Base-by-base conservation (phyloP, 2,329 filamentous ascomycete genomes). In the Pseudogymnoascus sp. region DNA sequence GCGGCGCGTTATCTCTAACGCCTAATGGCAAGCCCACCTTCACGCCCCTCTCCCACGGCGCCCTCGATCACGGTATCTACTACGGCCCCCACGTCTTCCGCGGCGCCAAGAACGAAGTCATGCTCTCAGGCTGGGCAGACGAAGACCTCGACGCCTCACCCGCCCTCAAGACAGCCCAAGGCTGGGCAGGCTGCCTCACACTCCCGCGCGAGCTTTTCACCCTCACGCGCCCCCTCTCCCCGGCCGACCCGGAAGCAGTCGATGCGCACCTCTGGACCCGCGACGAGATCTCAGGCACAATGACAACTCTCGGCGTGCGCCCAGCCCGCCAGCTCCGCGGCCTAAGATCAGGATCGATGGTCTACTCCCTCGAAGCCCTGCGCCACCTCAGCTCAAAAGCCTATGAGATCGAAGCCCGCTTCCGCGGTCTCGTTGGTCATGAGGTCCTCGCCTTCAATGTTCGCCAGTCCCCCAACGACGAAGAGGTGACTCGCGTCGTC, bases 31-130 rank as follows among this genome's bases (percentile, higher is more conserved):
- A 63, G 17, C 66, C 65, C 12, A 64, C 59, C 29, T 68, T 68
- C 48, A 59, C 62, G 7, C 61, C 67, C 17, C 51, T 25, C 10
- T 65, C 62, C 51, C 66, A 67, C 27, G 67, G 67, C 2, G 13
- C 64, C 2, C 42, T 69, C 17, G 67, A 69, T 51, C 48, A 65
- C 17, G 67, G 66, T 10, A 63, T 67, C 10, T 58, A 51, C 1
- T 69, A 69, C 33, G 66, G 66, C 10, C 64, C 66, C 29, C 65
- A 66, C 58, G 61, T 68, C 5, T 67, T 67, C 59, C 62, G 65
- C 8, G 67, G 66, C 41, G 48, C 61, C 12, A 63, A 67, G 51
- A 64, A 63, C 33, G 29, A 65, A 44, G 48, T 66, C 0, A 33
- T 67, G 9, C 66, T 67, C 25, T 63, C 66, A 9, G 66, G 67